Conservation (phyloP, 2,329 filamentous ascomycete genomes). For the Pseudogymnoascus sp. region DNA sequence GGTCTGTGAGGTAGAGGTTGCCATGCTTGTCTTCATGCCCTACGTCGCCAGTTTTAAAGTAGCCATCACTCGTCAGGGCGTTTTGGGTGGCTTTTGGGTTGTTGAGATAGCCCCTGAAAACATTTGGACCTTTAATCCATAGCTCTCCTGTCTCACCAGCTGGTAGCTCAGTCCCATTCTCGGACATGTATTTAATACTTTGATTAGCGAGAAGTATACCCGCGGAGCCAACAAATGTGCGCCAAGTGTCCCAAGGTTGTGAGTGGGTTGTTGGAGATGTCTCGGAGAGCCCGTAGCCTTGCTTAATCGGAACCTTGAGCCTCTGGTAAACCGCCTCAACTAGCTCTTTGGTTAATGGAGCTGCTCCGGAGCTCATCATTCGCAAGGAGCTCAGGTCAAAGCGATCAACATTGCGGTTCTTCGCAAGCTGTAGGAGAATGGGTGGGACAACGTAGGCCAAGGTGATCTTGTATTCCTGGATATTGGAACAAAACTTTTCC, state of each 20-base stretch:
- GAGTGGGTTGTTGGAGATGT: slow-evolving; percentile 68
- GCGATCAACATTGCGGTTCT: slow-evolving; percentile 64
- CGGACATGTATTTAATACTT: not conserved
- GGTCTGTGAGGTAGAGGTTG: slow-evolving; percentile 27
- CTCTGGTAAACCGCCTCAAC: slow-evolving; percentile 64
- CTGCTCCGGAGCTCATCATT: slow-evolving; percentile 77
- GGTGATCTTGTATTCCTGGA: slow-evolving; percentile 65
- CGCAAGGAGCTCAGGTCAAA: slow-evolving; percentile 72
- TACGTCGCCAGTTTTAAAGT: slow-evolving; percentile 36
- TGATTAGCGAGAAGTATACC: not conserved
- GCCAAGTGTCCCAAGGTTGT: slow-evolving; percentile 58
- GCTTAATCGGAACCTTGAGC: slow-evolving; percentile 69
- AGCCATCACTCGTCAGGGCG: slow-evolving; percentile 22
- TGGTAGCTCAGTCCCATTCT: not conserved
- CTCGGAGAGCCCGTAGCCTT: slow-evolving; percentile 81
- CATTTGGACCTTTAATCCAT: slow-evolving; percentile 22
- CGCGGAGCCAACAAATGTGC: not conserved
- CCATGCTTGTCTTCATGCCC: slow-evolving; percentile 32
- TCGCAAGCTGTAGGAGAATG: slow-evolving; percentile 67
- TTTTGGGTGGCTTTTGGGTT: slow-evolving; percentile 27
- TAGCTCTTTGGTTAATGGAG: slow-evolving; percentile 69
- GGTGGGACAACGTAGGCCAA: slow-evolving; percentile 75
- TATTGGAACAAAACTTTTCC: slow-evolving; percentile 62
- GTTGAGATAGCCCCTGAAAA: slow-evolving; percentile 32
- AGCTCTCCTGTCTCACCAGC: slow-evolving; percentile 14